Conservation (phyloP, 2,329 filamentous ascomycete genomes). For the Paracoccidioides lutzii region DNA sequence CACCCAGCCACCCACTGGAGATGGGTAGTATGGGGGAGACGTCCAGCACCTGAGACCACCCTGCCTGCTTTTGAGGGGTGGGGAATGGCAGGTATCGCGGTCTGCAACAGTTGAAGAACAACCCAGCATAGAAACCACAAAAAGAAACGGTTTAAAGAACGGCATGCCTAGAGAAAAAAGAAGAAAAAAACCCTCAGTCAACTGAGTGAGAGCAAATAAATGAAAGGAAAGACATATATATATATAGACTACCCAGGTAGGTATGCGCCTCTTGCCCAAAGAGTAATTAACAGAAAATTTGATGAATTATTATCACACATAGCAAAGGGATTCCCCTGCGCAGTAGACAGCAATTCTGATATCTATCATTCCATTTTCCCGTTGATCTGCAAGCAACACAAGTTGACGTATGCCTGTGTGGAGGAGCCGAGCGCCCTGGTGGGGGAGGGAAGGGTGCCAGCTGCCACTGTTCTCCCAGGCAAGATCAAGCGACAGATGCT, state of each 20-base stretch:
- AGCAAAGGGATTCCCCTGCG: background rate
- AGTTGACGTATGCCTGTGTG: too few relatives aligned
- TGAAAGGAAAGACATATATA: constrained; percentile 4
- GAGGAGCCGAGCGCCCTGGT: too few relatives aligned
- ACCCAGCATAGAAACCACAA: background rate
- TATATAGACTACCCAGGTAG: background rate
- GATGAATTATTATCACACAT: background rate
- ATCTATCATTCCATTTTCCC: too few relatives aligned
- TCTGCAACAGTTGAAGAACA: background rate
- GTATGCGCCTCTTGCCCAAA: background rate
- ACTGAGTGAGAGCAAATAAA: constrained; percentile 7
- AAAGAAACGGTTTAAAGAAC: background rate
- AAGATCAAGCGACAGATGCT: background rate
- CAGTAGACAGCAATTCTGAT: too few relatives aligned
- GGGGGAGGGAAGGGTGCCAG: too few relatives aligned
- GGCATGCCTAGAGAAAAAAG: background rate
- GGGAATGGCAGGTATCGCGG: background rate
- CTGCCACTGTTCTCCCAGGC: background rate
- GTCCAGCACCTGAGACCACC: constrained; percentile 11
- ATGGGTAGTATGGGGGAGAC: constrained; percentile 54
- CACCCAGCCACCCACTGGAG: constrained; percentile 59
- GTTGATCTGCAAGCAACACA: background rate
- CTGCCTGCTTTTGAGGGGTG: background rate
- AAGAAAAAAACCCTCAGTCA: background rate
- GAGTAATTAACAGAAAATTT: background rate